Conservation (phyloP, 306 rosid species). For the Neltuma alba region DNA sequence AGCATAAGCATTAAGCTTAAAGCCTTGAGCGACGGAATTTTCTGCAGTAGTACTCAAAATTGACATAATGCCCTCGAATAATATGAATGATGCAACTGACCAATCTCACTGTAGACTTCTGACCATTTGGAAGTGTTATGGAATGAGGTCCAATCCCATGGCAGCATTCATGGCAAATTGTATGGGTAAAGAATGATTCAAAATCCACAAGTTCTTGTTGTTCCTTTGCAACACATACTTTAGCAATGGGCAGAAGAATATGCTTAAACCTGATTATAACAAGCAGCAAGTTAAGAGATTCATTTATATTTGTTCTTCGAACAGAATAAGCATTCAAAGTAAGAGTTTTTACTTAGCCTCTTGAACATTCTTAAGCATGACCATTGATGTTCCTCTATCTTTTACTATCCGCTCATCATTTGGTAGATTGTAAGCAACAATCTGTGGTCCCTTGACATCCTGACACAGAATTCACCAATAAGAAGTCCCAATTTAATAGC, state of each 20-base stretch:
- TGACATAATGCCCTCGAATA: conserved; percentile 13
- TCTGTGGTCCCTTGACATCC: conserved; percentile 98
- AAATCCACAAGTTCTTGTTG: conserved; percentile 84
- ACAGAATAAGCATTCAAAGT: conserved; percentile 31
- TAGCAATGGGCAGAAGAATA: conserved; percentile 87
- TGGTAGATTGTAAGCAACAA: conserved; percentile 95
- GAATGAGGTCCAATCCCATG: conserved; percentile 98
- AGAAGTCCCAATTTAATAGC: conserved; percentile 27
- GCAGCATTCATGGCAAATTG: conserved; percentile 98
- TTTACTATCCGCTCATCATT: conserved; percentile 90
- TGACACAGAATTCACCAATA: conserved; percentile 33
- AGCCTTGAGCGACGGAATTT: background rate
- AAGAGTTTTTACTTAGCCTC: conserved; percentile 81
- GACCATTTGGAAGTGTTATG: conserved; percentile 84
- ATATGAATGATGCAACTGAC: conserved; percentile 53
- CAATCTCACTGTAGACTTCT: conserved; percentile 85
- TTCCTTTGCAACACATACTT: conserved; percentile 63
- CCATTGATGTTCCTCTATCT: conserved; percentile 92
- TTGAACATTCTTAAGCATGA: conserved; percentile 93
- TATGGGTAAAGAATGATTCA: conserved; percentile 91
- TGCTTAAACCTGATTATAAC: conserved; percentile 72
- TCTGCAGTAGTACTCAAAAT: background rate
- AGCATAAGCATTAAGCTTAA: background rate
- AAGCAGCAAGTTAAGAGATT: conserved; percentile 35
- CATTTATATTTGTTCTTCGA: conserved; percentile 25